phyloP scores from a whole-genome alignment of 805 yeast species.

The Candida boleticola region DNA sequence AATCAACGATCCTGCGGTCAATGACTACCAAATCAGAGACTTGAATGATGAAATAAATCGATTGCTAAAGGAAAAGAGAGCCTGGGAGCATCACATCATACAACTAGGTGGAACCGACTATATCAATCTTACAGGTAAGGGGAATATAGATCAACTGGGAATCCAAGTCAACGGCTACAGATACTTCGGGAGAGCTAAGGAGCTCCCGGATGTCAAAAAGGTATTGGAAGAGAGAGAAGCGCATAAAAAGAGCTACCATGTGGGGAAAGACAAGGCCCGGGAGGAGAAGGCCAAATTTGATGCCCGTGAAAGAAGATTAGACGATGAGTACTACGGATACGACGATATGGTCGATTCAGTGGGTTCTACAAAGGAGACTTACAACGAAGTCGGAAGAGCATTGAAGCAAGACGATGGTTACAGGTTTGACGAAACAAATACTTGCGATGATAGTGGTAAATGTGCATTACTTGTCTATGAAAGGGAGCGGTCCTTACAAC shows the following conservation, averaged over 20 bases:
- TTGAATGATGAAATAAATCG: conserved; percentile 72
- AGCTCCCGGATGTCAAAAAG: conserved; percentile 64
- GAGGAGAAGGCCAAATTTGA: conserved; percentile 20
- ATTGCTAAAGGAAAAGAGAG: conserved; percentile 60
- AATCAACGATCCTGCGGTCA: conserved; percentile 56
- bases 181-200: conserved; percentile 83
- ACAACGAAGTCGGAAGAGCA: too few relatives aligned
- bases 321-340: conserved; percentile 44
- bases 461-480: too few relatives aligned
- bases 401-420: too few relatives aligned
- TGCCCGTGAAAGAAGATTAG: conserved; percentile 23
- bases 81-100: conserved; percentile 77
- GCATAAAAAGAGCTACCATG: not conserved
- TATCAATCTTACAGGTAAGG: conserved; percentile 24
- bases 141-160: conserved; percentile 13
- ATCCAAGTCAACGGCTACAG: conserved; percentile 51
- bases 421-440: too few relatives aligned
- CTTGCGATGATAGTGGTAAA: too few relatives aligned
- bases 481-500: too few relatives aligned
- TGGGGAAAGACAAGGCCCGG: conserved; percentile 21
- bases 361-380: too few relatives aligned
- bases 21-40: conserved; percentile 66
- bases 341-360: conserved; percentile 22
- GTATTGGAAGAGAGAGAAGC: conserved; percentile 29
- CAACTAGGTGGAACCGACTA: conserved; percentile 76